Base-by-base conservation (phyloP, 202 grass and related monocot species). In the Setaria italica region DNA sequence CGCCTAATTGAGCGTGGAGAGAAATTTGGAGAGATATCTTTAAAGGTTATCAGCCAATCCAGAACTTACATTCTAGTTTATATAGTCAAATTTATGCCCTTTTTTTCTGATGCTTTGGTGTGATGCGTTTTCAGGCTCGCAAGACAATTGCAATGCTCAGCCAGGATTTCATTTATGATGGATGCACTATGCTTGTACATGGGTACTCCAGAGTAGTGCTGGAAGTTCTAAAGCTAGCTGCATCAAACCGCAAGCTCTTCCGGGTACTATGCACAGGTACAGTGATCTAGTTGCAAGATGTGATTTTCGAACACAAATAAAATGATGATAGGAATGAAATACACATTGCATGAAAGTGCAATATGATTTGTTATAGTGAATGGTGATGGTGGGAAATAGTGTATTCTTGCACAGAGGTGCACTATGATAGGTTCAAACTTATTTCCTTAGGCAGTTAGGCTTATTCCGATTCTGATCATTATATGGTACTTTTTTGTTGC, bases 111-210 rank as follows among this genome's bases (percentile, higher is more conserved):
- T 72, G 75, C 47, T 14, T 1, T 59, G 16, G 21, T 1, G 67
- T 39, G 72, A 78, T 81, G 15, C 74, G 11, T 81, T 21, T 87
- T 11, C 63, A 99, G 97, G 97, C 96, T 66, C 97, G 97, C 51
- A 94, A 93, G 54, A 99, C 91, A 72, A 99, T 99, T 91, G 97
- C 97, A 51, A 95, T 99, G 93, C 94, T 99, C 84, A 84, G 91
- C 56, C 97, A 96, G 67, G 97, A 99, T 77, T 99, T 99, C 53
- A 94, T 99, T 82, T 90, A 81, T 68, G 97, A 96, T 81, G 93
- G 92, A 45, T 96, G 93, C 79, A 96, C 93, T 70, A 91, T 99
- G 25, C 90, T 99, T 30, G 82, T 99, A 17, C 96, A 96, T 88
- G 97, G 97, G 53, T 99, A 87, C 85, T 99, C 97, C 46, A 90